Evolutionary conservation across 202 grass and related monocot species (phyloP).

Genomic region (Digitaria exilis): DNA sequence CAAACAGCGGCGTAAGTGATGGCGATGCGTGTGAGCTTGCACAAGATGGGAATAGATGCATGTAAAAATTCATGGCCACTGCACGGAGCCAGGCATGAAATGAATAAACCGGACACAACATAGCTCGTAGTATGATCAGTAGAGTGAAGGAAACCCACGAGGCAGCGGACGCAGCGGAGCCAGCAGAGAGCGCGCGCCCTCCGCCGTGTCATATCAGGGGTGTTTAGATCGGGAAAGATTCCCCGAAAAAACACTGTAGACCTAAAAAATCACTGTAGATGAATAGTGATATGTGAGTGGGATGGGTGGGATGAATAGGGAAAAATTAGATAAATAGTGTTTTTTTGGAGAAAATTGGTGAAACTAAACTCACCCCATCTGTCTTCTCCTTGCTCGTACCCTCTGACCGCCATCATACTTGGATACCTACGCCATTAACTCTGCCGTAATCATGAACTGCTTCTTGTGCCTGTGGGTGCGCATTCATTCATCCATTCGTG

Average conservation of each 20-base stretch:
- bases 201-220: constrained; percentile 42
- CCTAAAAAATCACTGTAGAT: too few relatives aligned
- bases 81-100: not conserved
- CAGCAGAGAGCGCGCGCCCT: not conserved
- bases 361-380: too few relatives aligned
- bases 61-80: not conserved
- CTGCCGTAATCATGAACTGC: constrained; percentile 63
- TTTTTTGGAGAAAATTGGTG: too few relatives aligned
- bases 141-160: constrained; percentile 55
- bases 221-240: too few relatives aligned
- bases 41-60: constrained; percentile 20
- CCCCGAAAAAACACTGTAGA: too few relatives aligned
- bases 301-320: too few relatives aligned
- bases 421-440: constrained; percentile 77
- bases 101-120: not conserved
- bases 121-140: not conserved
- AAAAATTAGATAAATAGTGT: too few relatives aligned
- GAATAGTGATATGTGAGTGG: too few relatives aligned
- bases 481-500: constrained; percentile 52
- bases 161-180: not conserved
- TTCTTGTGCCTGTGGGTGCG: constrained; percentile 63
- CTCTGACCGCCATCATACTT: constrained; percentile 62
- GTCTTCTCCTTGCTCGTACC: constrained; percentile 42
- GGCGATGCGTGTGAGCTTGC: constrained; percentile 17
- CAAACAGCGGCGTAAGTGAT: not conserved